Evolutionary conservation across 2,329 filamentous ascomycete genomes (phyloP).

Genomic region (Rhynchosporium secalis): DNA sequence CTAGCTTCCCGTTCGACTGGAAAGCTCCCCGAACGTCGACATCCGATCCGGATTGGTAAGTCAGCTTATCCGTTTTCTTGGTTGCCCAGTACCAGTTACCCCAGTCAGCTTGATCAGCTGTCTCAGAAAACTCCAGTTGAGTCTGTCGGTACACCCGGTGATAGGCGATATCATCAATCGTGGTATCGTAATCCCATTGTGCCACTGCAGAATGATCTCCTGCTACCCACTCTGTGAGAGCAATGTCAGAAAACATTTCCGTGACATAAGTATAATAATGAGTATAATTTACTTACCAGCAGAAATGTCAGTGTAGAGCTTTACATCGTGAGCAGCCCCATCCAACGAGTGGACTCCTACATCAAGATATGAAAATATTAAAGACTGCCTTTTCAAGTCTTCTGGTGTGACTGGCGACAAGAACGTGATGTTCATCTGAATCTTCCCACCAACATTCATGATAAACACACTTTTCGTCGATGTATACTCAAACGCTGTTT

Average conservation of each 20-base stretch:
- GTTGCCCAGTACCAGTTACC: slow-evolving; percentile 77
- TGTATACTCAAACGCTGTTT: slow-evolving; percentile 67
- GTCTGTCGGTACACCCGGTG: slow-evolving; percentile 61
- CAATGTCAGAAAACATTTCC: slow-evolving; percentile 7
- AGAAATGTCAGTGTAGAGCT: slow-evolving; percentile 72
- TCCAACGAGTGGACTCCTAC: slow-evolving; percentile 64
- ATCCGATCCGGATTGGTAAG: slow-evolving; percentile 71
- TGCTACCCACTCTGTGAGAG: slow-evolving; percentile 65
- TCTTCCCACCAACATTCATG: slow-evolving; percentile 60
- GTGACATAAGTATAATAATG: too few species aligned
- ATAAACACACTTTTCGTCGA: slow-evolving; percentile 71
- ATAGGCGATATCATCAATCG: slow-evolving; percentile 54
- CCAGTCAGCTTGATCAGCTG: slow-evolving; percentile 74
- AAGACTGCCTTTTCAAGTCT: slow-evolving; percentile 66
- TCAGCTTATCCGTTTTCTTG: slow-evolving; percentile 53
- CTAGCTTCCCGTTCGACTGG: slow-evolving; percentile 58
- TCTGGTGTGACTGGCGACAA: slow-evolving; percentile 67
- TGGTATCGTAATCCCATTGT: slow-evolving; percentile 60
- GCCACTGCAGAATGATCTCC: slow-evolving; percentile 57
- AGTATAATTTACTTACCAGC: slow-evolving; percentile 51
- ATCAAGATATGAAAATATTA: slow-evolving; percentile 70
- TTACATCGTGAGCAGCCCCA: slow-evolving; percentile 60
- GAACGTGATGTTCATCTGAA: slow-evolving; percentile 68
- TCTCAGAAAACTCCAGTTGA: slow-evolving; percentile 68
- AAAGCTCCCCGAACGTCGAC: slow-evolving; percentile 67